Base-by-base conservation (phyloP, 164 flowering plant species). In the Stephania yunnanensis region DNA sequence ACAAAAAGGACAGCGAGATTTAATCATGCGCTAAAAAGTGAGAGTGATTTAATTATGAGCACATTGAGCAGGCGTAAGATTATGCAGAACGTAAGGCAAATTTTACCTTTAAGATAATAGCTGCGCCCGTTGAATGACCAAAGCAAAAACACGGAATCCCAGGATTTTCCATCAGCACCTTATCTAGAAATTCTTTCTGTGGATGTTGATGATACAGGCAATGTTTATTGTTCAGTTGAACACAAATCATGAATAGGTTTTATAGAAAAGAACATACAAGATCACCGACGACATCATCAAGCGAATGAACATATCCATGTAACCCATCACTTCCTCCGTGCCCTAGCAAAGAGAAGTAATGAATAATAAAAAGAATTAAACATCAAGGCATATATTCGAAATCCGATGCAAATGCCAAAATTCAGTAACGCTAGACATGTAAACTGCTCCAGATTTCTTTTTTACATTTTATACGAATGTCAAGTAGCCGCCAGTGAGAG, bases 291-390 rank as follows among this genome's bases (percentile, higher is more conserved):
- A 91, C 95, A 85, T 79, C 73, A 71, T 92, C 96, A 22, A 92
- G 91, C 70, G 93, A 91, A 86, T 73, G 92, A 71, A 94, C 97
- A 82, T 90, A 94, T 19, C 87, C 98, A 82, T 94, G 98, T 81
- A 94, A 79, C 36, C 93, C 94, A 81, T 91, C 98, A 74, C 94
- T 94, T 76, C 98, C 98, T 74, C 98, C 98, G 79, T 94, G 98
- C 25, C 98, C 98, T 94, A 53, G 48, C 12, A 68, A 42, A 68
- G 50, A 55, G 15, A 7, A 72, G 29, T 8, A 61, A 25, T 19
- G 20, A 70, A n/a, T 5, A 12, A 69, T 11, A 69, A 9, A n/a
- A 7, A 42, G 22, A 29, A 58, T 58, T n/a, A 58, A 58, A 58
- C 7, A 58, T 58, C 19, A 19, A 19, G 19, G 6, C 20, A 58